Conservation (phyloP, 371 early-diverging fungal species). For the Synchytrium microbalum region DNA sequence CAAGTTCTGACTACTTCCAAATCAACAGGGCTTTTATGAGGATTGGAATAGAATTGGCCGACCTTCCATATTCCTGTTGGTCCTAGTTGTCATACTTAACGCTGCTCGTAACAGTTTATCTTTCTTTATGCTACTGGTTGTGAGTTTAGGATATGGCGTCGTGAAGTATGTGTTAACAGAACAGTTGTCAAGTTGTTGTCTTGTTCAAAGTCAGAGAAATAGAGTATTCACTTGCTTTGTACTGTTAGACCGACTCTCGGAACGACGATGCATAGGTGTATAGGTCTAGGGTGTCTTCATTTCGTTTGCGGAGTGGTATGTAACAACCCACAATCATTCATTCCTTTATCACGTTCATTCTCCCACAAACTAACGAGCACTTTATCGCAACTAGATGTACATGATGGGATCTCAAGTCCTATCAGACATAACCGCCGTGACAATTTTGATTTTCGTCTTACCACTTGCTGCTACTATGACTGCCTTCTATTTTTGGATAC, state of each 20-base stretch:
- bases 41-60: constrained; percentile 69
- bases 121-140: constrained; percentile 90
- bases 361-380: no score
- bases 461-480: constrained; percentile 87
- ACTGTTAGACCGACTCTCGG: constrained; percentile 74
- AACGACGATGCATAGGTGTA: constrained; percentile 77
- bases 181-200: no score
- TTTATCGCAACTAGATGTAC: no score
- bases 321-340: no score
- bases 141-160: constrained; percentile 92
- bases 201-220: neutral
- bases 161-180: constrained; percentile 64
- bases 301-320: constrained; percentile 86
- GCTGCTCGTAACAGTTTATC: constrained; percentile 86
- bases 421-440: constrained; percentile 57
- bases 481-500: constrained; percentile 86
- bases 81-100: constrained; percentile 67
- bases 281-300: constrained; percentile 66
- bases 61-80: constrained; percentile 40
- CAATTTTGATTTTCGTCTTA: constrained; percentile 72
- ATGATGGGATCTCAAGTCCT: constrained; percentile 74
- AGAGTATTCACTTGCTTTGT: neutral
- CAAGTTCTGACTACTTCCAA: no score
- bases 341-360: no score
- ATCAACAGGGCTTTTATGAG: constrained; percentile 78